A percentile compares a stretch with the other conserved stretches of the same genome.
phyloP scores from a whole-genome alignment of 352 stramenopile species.

The Phytophthora vignae region DNA sequence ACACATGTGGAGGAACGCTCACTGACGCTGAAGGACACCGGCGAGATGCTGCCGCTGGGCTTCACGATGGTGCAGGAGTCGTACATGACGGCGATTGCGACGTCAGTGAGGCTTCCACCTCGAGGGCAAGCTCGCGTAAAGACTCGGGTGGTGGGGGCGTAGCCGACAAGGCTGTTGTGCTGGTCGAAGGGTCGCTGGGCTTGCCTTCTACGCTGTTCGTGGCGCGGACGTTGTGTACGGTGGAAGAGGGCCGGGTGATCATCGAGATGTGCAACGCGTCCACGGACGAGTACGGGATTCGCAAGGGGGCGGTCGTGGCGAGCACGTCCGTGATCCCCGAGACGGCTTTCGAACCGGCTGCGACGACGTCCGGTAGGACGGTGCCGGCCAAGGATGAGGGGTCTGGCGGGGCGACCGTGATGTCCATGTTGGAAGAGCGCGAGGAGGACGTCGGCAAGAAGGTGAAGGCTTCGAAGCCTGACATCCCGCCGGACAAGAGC shows the following conservation, averaged over 20 bases:
- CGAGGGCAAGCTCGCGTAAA: slow-evolving; percentile 1
- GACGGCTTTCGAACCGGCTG: neutral
- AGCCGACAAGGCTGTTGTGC: neutral
- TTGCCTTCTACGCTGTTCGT: slow-evolving; percentile 1
- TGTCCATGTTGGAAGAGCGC: neutral
- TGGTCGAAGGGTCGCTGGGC: neutral
- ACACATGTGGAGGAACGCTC: neutral
- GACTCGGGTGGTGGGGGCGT: too few species aligned
- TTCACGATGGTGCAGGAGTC: slow-evolving; percentile 2
- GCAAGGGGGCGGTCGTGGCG: neutral
- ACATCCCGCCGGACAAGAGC: too few species aligned
- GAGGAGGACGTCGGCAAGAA: too few species aligned
- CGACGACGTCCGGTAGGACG: too few species aligned
- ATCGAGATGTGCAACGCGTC: slow-evolving; percentile 6
- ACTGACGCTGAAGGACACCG: neutral
- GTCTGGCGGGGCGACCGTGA: too few species aligned
- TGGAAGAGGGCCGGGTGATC: neutral
- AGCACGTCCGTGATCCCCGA: neutral
- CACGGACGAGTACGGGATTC: neutral
- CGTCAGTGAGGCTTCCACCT: neutral
- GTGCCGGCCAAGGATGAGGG: too few species aligned
- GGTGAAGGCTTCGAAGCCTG: too few species aligned
- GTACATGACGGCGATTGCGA: neutral
- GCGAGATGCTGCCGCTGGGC: neutral
- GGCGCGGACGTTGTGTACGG: neutral